These are phyloP conservation scores for Ogataea corticis DNA, from an alignment of 805 yeast species.

Conservation along the genomic window DNA sequence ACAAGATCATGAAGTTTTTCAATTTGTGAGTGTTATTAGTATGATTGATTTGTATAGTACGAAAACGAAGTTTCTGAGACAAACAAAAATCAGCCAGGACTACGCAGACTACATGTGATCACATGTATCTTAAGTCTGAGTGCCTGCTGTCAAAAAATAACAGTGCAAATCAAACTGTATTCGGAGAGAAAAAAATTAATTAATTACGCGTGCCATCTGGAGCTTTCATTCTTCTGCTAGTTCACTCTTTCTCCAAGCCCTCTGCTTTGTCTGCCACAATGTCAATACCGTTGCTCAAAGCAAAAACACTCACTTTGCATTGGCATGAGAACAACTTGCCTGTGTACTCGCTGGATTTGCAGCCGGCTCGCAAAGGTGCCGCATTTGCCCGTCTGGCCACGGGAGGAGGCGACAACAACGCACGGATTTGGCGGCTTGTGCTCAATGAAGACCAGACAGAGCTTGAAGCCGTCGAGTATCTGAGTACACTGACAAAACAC, in stretches of 20 bases:
- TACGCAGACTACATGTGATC: too few relatives aligned
- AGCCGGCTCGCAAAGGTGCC: conserved; percentile 38
- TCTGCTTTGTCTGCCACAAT: not conserved
- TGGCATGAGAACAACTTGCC: conserved; percentile 80
- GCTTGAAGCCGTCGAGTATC: conserved; percentile 59
- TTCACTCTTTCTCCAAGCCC: too few relatives aligned
- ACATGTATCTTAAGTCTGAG: too few relatives aligned
- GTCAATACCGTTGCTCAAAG: conserved; percentile 26
- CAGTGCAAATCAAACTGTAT: too few relatives aligned
- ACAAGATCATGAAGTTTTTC: conserved; percentile 30
- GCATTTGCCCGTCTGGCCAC: conserved; percentile 62
- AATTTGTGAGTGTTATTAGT: conserved; percentile 18
- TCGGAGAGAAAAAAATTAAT: too few relatives aligned
- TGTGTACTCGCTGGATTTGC: conserved; percentile 66
- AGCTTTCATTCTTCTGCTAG: too few relatives aligned
- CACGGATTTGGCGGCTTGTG: conserved; percentile 48
- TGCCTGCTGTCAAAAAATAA: too few relatives aligned
- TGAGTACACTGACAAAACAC: conserved; percentile 82
- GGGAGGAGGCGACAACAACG: conserved; percentile 92
- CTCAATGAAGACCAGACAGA: conserved; percentile 25
- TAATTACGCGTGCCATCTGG: too few relatives aligned
- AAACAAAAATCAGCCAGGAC: too few relatives aligned
- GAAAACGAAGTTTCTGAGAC: too few relatives aligned
- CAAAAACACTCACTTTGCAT: conserved; percentile 56
- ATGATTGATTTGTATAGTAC: not conserved